Conservation (phyloP, 805 yeast genomes). For the Teunomyces kruisii region DNA sequence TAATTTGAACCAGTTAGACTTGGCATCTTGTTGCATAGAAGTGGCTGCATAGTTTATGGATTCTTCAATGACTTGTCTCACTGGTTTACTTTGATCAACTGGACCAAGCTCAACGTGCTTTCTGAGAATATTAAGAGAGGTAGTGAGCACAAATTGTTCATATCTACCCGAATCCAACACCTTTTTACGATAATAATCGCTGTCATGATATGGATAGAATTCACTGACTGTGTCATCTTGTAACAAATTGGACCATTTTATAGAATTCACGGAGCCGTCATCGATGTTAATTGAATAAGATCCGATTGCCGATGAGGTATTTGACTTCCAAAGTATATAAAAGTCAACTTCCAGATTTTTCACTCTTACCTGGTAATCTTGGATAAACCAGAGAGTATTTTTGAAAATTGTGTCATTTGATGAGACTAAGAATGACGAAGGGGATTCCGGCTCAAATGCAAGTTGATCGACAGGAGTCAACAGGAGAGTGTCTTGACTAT, state of each 20-base stretch:
- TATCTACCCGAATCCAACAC: constrained; percentile 53
- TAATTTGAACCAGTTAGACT: constrained; percentile 65
- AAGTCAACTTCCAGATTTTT: constrained; percentile 14
- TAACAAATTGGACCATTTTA: constrained; percentile 16
- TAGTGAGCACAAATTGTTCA: constrained; percentile 46
- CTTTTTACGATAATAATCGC: constrained; percentile 43
- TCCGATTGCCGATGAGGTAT: constrained; percentile 44
- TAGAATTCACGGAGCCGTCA: constrained; percentile 13
- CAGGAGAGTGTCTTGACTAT: constrained; percentile 5
- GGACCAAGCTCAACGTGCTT: constrained; percentile 31
- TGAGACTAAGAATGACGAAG: constrained; percentile 5
- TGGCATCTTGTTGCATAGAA: constrained; percentile 19
- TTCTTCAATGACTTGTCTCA: constrained; percentile 29
- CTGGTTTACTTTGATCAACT: constrained; percentile 9
- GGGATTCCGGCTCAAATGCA: constrained; percentile 20
- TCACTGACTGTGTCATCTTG: constrained; percentile 14
- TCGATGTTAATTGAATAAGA: constrained; percentile 14
- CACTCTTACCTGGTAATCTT: constrained; percentile 27
- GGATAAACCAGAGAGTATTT: constrained; percentile 43
- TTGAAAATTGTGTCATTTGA: constrained; percentile 4
- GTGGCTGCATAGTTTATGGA: constrained; percentile 13
- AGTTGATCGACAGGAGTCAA: constrained; percentile 13
- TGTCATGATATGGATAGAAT: constrained; percentile 23
- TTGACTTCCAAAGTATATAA: constrained; percentile 61
- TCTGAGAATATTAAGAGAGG: constrained; percentile 54